These are phyloP conservation scores for Lactarius evosmus DNA, from an alignment of 768 basidiomycete genomes.

Conservation along the genomic window DNA sequence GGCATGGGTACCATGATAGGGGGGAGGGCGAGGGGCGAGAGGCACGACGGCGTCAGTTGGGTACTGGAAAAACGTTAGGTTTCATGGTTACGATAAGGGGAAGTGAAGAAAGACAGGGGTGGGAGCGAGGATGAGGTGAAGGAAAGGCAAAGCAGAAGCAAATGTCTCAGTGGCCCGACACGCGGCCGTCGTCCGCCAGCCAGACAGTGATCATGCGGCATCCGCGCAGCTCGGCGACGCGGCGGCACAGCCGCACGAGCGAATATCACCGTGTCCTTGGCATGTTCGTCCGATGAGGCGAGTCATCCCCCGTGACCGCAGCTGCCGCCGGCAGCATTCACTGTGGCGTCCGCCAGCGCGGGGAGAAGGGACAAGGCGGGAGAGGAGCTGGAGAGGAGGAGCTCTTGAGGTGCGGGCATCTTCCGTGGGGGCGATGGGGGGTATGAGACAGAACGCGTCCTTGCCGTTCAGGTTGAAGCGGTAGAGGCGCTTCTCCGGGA, in stretches of 20 bases:
- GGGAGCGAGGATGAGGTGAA: not conserved
- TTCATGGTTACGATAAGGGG: too few species aligned
- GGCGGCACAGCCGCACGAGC: slow-evolving; percentile 22
- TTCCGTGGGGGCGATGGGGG: slow-evolving; percentile 44
- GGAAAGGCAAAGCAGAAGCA: not conserved
- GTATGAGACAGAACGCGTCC: slow-evolving; percentile 85
- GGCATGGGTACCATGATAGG: not conserved
- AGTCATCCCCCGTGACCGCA: not conserved
- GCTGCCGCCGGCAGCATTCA: too few species aligned
- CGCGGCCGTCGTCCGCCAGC: slow-evolving; percentile 25
- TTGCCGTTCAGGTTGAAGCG: slow-evolving; percentile 98
- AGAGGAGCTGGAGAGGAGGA: not conserved
- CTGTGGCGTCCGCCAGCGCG: too few species aligned
- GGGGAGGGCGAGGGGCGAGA: too few species aligned
- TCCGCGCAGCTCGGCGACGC: slow-evolving; percentile 21
- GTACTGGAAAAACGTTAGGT: too few species aligned
- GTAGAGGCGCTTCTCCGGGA: slow-evolving; percentile 90
- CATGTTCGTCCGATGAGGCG: not conserved
- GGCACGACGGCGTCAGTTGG: not conserved
- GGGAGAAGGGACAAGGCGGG: too few species aligned
- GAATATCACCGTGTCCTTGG: slow-evolving; percentile 16
- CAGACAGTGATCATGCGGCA: slow-evolving; percentile 28
- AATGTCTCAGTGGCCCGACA: slow-evolving; percentile 25
- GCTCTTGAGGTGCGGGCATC: not conserved
- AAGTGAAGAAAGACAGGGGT: too few species aligned